Conservation (phyloP, 495 filamentous ascomycete genomes). For the Aspergillus taichungensis region DNA sequence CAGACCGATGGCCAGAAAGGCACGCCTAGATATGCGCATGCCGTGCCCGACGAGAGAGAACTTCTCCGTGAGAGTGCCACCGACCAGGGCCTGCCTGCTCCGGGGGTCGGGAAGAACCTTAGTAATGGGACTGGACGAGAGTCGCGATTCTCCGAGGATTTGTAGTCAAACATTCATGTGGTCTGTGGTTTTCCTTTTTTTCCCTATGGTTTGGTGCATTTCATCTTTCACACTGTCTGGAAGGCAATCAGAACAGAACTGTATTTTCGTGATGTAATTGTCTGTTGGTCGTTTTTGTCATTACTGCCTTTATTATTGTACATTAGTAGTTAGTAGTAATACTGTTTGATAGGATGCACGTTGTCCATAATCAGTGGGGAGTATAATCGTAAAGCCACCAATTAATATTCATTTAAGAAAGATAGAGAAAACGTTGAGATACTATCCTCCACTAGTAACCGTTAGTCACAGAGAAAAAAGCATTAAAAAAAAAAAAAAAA, state of each 20-base stretch:
- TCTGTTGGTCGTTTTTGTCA: neutral
- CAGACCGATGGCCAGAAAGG: neutral
- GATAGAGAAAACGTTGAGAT: no score
- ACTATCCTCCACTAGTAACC: no score
- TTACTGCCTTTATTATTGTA: no score
- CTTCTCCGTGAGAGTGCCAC: slow-evolving; percentile 40
- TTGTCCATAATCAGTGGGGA: neutral
- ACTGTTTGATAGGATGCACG: neutral
- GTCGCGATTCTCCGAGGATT: slow-evolving; percentile 42
- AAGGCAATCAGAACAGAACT: neutral
- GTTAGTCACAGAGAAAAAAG: no score
- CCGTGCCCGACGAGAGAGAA: slow-evolving; percentile 18
- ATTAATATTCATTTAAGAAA: neutral
- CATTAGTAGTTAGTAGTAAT: neutral
- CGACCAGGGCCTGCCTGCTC: slow-evolving; percentile 36
- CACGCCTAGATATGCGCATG: slow-evolving; percentile 11
- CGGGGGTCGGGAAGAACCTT: slow-evolving; percentile 24
- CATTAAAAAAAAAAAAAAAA: no score
- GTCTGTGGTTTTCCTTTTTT: slow-evolving; percentile 1
- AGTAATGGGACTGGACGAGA: slow-evolving; percentile 34
- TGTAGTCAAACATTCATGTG: slow-evolving; percentile 22
- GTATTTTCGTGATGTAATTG: no score
- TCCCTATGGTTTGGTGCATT: neutral
- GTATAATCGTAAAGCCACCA: neutral
- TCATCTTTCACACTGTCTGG: neutral